Conservation (phyloP, 768 basidiomycete species). For the Porpolomopsis calyptriformis region DNA sequence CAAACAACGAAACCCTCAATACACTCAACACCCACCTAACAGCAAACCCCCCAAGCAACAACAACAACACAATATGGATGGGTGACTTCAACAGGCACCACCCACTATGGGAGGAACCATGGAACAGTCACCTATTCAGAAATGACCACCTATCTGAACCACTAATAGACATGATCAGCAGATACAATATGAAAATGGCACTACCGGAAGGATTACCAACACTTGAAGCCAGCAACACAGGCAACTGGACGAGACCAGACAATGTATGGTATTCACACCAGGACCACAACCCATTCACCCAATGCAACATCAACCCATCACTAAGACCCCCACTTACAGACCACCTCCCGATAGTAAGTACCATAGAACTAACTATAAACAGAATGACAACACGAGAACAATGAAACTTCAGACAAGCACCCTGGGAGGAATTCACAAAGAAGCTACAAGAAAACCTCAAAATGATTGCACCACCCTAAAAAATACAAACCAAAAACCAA, state of each 20-base stretch:
- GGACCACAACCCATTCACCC: not conserved
- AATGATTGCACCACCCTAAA: constrained; percentile 7
- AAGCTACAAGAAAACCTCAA: constrained; percentile 11
- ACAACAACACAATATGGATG: constrained; percentile 12
- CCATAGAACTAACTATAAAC: constrained; percentile 14
- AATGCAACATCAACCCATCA: constrained; percentile 18
- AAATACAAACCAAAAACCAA: constrained; percentile 10
- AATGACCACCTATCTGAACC: constrained; percentile 2
- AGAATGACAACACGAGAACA: not conserved
- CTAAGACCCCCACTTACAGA: constrained; percentile 21
- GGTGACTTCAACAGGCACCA: constrained; percentile 34
- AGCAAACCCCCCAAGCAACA: not conserved
- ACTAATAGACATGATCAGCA: constrained; percentile 10
- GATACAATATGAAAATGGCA: constrained; percentile 18
- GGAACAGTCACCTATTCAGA: constrained; percentile 21
- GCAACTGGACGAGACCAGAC: constrained; percentile 13
- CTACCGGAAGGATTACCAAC: constrained; percentile 22
- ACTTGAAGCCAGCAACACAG: constrained; percentile 10
- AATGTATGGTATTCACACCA: not conserved
- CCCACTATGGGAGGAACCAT: constrained; percentile 26
- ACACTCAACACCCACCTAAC: not conserved
- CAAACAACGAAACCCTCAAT: not conserved
- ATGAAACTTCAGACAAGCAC: constrained; percentile 18
- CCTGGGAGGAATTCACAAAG: constrained; percentile 23
- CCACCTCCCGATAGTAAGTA: constrained; percentile 29